A percentile compares a stretch with the other conserved stretches of the same genome.
These are phyloP conservation scores for Mycena vulgaris DNA, from an alignment of 768 basidiomycete genomes.

Conservation along the genomic window DNA sequence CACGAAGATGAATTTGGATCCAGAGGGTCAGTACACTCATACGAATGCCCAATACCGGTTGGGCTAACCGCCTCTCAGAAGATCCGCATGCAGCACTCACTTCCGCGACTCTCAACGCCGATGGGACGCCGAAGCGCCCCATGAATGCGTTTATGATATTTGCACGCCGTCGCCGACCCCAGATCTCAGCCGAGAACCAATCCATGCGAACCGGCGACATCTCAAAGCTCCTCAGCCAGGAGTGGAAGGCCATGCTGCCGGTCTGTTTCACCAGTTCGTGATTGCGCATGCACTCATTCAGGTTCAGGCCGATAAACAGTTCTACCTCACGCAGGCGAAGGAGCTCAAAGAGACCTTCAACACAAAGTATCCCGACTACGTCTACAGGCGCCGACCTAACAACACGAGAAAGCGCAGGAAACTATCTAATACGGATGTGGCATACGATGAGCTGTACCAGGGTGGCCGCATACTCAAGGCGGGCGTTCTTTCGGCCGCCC, in stretches of 20 bases:
- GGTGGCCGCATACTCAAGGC: too few relatives aligned
- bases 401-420: conserved; percentile 79
- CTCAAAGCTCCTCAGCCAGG: conserved; percentile 88
- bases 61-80: too few relatives aligned
- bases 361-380: conserved; percentile 89
- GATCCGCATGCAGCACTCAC: conserved; percentile 61
- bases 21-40: too few relatives aligned
- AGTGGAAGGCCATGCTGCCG: conserved; percentile 87
- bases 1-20: too few relatives aligned
- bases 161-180: conserved; percentile 84
- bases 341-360: conserved; percentile 90
- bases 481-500: too few relatives aligned
- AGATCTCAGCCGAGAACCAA: conserved; percentile 90
- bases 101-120: conserved; percentile 87
- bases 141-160: conserved; percentile 98
- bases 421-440: too few relatives aligned
- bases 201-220: conserved; percentile 93
- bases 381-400: conserved; percentile 90
- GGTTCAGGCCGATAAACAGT: conserved; percentile 85
- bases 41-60: too few relatives aligned
- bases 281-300: conserved; percentile 24
- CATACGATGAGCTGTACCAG: too few relatives aligned
- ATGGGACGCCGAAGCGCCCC: conserved; percentile 90
- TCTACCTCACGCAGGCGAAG: conserved; percentile 91
- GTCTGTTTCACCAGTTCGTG: conserved; percentile 57